Evolutionary conservation across 1,284 basidiomycete genomes (phyloP), one percentile per base, ranked within the genome.

Genomic region (Apiotrichum gamsii): DNA sequence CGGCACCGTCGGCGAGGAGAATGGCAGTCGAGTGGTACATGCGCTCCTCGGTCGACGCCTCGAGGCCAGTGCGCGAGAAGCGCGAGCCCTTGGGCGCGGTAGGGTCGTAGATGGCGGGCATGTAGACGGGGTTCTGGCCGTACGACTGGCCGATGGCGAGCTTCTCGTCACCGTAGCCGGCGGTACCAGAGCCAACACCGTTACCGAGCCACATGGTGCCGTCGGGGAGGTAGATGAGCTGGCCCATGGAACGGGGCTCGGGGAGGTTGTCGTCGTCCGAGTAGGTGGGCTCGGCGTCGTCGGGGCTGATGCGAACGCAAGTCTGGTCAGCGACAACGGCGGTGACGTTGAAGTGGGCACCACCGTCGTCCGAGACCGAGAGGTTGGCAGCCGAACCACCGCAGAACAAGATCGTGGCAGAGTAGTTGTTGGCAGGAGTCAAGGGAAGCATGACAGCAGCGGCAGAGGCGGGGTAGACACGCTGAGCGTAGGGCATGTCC

Each of bases 381-480:
- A 67, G 60, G 43, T 54, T 46, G 80, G 72, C 85, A 29, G 43
- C 76, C 8, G 80, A 80, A 33, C 90, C 90, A 53, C 90, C 90
- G 61, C 90, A 95, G 75, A 94, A 93, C 41, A 94, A 67, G 52
- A 95, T 74, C 1, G 89, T 89, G 1, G 85, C 85, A 0, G 77
- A 80, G 75, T 87, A 96, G 72, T 88, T 84, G 77, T 95, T 94
- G 40, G 78, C 83, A 5, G 88, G 87, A 0, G 88, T 93, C 35
- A 96, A 76, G 2, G 93, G 90, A 8, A 94, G 76, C 87, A 96
- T 90, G 45, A 85, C 87, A 2, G 80, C 81, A 4, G 86, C 91
- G 50, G 84, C 91, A 0, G 89, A 93, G 0, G 87, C 91, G 30
- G 91, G 91, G 74, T 95, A 96, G 29, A 91, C 87, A 46, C 89